Evolutionary conservation across 1,139 yeast species (phyloP), one percentile per base, ranked within the genome.

Genomic region (Pichia sp.): DNA sequence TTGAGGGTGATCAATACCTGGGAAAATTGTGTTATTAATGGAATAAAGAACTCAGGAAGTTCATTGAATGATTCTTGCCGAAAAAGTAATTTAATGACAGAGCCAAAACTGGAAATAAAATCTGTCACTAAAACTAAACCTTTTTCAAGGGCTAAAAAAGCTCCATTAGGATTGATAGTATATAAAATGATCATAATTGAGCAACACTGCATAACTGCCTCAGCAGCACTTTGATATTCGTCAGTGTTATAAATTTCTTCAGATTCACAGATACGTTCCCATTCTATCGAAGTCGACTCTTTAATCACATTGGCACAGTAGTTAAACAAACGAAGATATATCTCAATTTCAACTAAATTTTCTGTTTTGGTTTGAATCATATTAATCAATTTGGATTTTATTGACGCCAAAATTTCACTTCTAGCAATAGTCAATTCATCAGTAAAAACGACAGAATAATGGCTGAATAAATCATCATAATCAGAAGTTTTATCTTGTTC

Each of bases 71-170:
- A 11, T 8, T 44, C 47, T 7, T n/a, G 10, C 18, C 27, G 30
- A 26, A 33, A 45, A 0, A 54, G 9, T 4, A 33, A 67, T 1
- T 69, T 43, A 2, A 74, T 40, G 4, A 66, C 58, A 26, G 66
- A 69, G 37, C 75, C 81, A 5, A 70, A 56, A 5, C 69, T 49
- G 37, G 68, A 65, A 6, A 74, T 47, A 46, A 74, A 71, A 2
- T 73, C 72, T 1, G 78, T 58, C 0, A 75, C 68, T 4, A 68
- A 66, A 6, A 61, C 56, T 26, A 79, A 57, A 49, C 72, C 70
- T 11, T 69, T 72, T 39, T 79, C 84, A 31, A 75, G 58, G 49
- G 70, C 71, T 2, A 79, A 55, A 42, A 64, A 68, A 51, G 71
- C 74, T 43, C 76, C 79, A 8, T 59, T 55, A 40, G 70, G 60